These are phyloP conservation scores for Populus tomentosa DNA, from an alignment of 441 rosid genomes.

Conservation along the genomic window DNA sequence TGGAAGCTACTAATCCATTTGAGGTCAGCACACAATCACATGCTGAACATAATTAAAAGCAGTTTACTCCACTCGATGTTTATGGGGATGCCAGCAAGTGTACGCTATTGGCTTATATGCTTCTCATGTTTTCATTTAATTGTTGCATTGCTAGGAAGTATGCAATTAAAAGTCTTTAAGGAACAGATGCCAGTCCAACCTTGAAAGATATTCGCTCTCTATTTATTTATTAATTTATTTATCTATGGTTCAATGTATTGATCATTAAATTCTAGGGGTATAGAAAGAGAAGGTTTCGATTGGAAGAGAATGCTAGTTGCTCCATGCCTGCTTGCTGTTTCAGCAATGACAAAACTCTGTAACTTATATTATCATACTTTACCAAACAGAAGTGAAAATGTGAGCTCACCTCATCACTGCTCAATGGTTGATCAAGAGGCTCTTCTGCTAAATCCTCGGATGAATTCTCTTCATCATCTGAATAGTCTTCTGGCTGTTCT, in stretches of 20 bases:
- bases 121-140: not conserved
- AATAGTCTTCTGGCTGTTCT: slow-evolving; percentile 24
- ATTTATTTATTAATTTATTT: too few relatives aligned
- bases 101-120: not conserved
- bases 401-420: slow-evolving; percentile 53
- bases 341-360: not conserved
- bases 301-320: not conserved
- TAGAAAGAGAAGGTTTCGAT: not conserved
- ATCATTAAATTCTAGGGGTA: not conserved
- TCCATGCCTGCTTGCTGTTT: not conserved
- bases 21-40: not conserved
- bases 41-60: not conserved
- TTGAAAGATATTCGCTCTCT: not conserved
- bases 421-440: slow-evolving; percentile 42
- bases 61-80: not conserved
- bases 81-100: not conserved
- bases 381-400: not conserved
- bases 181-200: not conserved
- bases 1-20: not conserved
- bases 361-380: not conserved
- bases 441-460: slow-evolving; percentile 37
- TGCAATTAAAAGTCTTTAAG: not conserved
- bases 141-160: not conserved
- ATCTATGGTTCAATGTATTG: not conserved
- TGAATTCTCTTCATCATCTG: slow-evolving; percentile 26